These are phyloP conservation scores for Lathyrus aphaca DNA, from an alignment of 306 rosid species.

Conservation along the genomic window DNA sequence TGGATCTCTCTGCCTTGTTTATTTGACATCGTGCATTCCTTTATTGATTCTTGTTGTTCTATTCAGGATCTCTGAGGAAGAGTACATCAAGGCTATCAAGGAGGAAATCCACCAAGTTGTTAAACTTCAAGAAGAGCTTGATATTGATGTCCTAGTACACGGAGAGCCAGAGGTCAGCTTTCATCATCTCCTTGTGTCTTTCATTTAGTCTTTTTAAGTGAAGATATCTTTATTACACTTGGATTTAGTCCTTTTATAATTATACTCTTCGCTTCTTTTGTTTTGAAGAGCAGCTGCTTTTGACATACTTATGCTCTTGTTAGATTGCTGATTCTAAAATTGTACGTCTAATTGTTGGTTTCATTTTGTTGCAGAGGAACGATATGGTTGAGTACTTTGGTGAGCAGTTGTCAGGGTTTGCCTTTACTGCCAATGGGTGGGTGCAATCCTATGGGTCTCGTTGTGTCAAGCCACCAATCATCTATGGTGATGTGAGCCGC, in stretches of 20 bases:
- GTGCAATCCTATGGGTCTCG: constrained; percentile 97
- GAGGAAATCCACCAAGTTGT: constrained; percentile 80
- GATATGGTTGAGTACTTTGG: constrained; percentile 98
- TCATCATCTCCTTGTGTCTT: constrained; percentile 14
- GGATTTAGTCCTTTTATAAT: background rate
- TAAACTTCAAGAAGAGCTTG: constrained; percentile 86
- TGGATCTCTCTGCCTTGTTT: constrained; percentile 20
- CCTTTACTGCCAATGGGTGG: constrained; percentile 90
- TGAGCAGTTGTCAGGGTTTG: constrained; percentile 89
- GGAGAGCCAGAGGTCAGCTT: constrained; percentile 91
- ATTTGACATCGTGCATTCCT: constrained; percentile 24
- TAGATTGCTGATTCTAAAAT: constrained; percentile 7
- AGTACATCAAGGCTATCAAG: constrained; percentile 70
- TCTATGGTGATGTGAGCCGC: constrained; percentile 96
- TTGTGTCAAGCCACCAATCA: constrained; percentile 96
- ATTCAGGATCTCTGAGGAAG: constrained; percentile 82
- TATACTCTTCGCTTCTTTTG: background rate
- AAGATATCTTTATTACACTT: background rate
- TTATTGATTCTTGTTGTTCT: constrained; percentile 27
- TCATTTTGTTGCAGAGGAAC: constrained; percentile 68
- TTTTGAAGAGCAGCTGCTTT: background rate
- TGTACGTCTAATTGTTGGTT: constrained; percentile 30
- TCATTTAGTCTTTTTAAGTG: background rate
- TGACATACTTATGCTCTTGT: constrained; percentile 12
- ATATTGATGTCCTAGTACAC: constrained; percentile 90